Evolutionary conservation across 2,329 filamentous ascomycete species (phyloP), one percentile per base, ranked within the genome.

Genomic region (Fusarium poae): DNA sequence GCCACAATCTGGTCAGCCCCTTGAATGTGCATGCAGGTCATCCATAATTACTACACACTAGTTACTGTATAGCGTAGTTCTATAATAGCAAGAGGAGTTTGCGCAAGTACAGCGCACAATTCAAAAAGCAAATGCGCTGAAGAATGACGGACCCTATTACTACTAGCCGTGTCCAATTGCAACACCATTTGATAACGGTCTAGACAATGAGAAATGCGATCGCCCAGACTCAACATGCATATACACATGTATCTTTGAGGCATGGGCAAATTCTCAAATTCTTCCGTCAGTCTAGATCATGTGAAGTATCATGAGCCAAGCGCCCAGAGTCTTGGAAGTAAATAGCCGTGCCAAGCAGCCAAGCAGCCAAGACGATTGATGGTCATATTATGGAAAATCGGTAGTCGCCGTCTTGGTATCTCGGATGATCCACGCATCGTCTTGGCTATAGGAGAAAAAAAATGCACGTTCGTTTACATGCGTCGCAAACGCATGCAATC

Each of bases 381-480:
- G 50, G 48, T 37, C 48, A 50, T 50, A 11, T 25, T 16, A 43
- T 43, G 23, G 40, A 18, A 43, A 53, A 53, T 67, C 67, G 66
- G 66, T 51, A 59, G 66, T 44, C 57, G 37, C 62, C 57, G 62
- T 49, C 62, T 70, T 67, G 67, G 66, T 57, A 51, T 40, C 21
- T 62, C 43, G 52, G 32, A 51, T 51, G 53, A 67, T 70, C 62
- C 37, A 45, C 56, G 51, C 35, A 54, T 58, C 66, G 54, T 54
- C 61, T 54, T 54, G 39, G 57, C 53, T 67, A 43, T 40, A 32
- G 18, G 34, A 12, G 30, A 29, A 20, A 29, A 43, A 58, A 29
- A 43, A 58, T 37, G 35, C 42, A 44, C 18, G 25, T 43, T 40
- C 46, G 51, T 20, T 45, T 23, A 25, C 40, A 46, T 63, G 40